Evolutionary conservation across 1,139 yeast species (phyloP).

Genomic region (Nakaseomyces glabratus): DNA sequence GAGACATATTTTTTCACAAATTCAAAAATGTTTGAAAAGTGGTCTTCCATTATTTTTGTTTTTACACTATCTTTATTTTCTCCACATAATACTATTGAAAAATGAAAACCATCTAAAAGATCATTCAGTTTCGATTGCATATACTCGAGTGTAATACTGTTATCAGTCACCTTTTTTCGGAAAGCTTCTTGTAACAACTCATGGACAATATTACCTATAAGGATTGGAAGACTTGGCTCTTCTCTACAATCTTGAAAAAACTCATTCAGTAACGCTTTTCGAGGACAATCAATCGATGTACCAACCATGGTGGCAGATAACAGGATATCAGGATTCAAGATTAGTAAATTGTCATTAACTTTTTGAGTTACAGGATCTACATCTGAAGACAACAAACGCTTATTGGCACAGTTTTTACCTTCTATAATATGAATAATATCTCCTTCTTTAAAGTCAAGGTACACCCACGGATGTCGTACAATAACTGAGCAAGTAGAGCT

Average conservation of each 20-base stretch:
- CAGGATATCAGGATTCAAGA: conserved; percentile 77
- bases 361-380: conserved; percentile 40
- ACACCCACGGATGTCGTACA: conserved; percentile 43
- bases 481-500: conserved; percentile 36
- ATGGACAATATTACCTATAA: conserved; percentile 76
- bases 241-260: conserved; percentile 46
- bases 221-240: conserved; percentile 47
- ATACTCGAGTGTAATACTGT: conserved; percentile 31
- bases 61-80: conserved; percentile 42
- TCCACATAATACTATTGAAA: conserved; percentile 52
- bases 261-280: conserved; percentile 57
- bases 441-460: conserved; percentile 35
- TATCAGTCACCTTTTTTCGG: conserved; percentile 32
- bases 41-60: conserved; percentile 38
- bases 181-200: conserved; percentile 66
- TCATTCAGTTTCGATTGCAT: conserved; percentile 40
- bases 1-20: conserved; percentile 51
- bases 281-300: conserved; percentile 60
- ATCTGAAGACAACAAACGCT: conserved; percentile 27
- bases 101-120: conserved; percentile 37
- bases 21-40: conserved; percentile 47
- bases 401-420: conserved; percentile 34
- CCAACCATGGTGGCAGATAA: conserved; percentile 78
- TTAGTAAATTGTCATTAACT: conserved; percentile 49
- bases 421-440: conserved; percentile 57